A percentile compares a stretch with the other conserved stretches of the same genome.
Evolutionary conservation across 176 grass and related monocot species (phyloP).

Genomic region (Oryza officinalis): DNA sequence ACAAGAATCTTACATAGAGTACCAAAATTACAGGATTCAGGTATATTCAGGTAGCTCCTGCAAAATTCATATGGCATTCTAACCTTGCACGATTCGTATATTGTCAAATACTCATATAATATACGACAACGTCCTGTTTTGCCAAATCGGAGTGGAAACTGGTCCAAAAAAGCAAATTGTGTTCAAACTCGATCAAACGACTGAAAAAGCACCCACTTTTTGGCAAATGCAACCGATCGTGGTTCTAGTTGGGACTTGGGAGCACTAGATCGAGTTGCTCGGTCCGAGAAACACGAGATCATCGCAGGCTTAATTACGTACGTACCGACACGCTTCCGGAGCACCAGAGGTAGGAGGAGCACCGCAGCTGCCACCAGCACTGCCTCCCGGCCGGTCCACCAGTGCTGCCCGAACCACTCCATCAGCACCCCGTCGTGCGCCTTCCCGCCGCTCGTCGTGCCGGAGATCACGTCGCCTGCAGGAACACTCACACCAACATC

Average conservation of each 20-base stretch:
- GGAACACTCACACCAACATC: not conserved
- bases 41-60: not conserved
- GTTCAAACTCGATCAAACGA: not conserved
- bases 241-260: not conserved
- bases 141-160: not conserved
- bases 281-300: not conserved
- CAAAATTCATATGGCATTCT: not conserved
- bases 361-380: slow-evolving; percentile 48
- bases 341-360: slow-evolving; percentile 63
- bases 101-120: too few relatives aligned
- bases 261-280: not conserved
- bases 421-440: slow-evolving; percentile 51
- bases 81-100: not conserved
- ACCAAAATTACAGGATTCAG: not conserved
- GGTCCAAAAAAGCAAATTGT: too few relatives aligned
- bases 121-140: not conserved
- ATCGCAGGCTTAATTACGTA: not conserved
- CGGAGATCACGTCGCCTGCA: slow-evolving; percentile 77
- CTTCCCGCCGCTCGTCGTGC: slow-evolving; percentile 33
- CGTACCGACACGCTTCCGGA: slow-evolving; percentile 70
- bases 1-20: not conserved
- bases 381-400: slow-evolving; percentile 73
- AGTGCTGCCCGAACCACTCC: slow-evolving; percentile 75
- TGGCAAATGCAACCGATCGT: not conserved
- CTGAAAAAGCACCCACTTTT: not conserved